phyloP scores from a whole-genome alignment of 495 filamentous ascomycete genomes.

The Collariella sp. region DNA sequence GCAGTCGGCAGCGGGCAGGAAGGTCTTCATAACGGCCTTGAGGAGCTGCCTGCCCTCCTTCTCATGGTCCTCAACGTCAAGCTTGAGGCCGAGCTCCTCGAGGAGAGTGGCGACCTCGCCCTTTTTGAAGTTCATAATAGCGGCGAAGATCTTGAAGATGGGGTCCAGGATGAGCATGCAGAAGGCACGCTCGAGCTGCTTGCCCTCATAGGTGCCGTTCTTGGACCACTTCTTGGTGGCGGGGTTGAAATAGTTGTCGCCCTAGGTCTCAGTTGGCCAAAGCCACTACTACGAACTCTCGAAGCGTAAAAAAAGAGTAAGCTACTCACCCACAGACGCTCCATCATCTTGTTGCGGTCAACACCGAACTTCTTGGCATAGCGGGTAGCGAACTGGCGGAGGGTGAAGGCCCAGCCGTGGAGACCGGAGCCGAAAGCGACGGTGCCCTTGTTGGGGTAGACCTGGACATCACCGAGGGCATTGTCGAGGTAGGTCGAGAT shows the following conservation, averaged over 20 bases:
- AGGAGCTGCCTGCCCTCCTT: conserved; percentile 94
- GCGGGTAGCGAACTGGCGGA: conserved; percentile 92
- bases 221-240: conserved; percentile 99
- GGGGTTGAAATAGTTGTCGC: conserved; percentile 99
- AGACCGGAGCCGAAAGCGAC: conserved; percentile 99
- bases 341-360: conserved; percentile 99
- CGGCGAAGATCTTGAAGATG: conserved; percentile 96
- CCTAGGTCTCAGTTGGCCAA: conserved; percentile 38
- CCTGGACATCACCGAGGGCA: conserved; percentile 91
- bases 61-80: conserved; percentile 75
- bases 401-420: conserved; percentile 99
- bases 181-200: conserved; percentile 94
- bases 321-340: conserved; percentile 84
- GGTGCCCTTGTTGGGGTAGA: conserved; percentile 93
- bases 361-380: conserved; percentile 99
- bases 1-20: conserved; percentile 94
- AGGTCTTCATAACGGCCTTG: conserved; percentile 97
- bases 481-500: conserved; percentile 99
- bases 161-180: conserved; percentile 97
- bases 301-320: neutral
- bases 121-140: conserved; percentile 97
- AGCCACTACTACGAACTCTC: neutral
- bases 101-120: conserved; percentile 78
- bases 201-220: conserved; percentile 66
- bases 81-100: conserved; percentile 88